phyloP scores from a whole-genome alignment of 176 grass and related monocot genomes.

The Aegilops speltoides region DNA sequence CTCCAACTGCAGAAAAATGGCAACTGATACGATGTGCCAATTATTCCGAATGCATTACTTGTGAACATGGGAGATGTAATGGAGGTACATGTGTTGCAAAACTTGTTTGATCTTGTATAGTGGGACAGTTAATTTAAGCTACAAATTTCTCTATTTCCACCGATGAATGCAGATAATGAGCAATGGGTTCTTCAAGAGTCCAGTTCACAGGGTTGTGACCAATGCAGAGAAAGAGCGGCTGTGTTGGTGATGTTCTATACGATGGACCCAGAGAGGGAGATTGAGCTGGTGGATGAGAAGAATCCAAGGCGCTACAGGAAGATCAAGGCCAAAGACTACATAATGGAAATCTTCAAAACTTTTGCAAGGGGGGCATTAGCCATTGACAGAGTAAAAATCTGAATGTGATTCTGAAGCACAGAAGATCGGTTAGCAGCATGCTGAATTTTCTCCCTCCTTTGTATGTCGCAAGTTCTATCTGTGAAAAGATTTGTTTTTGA shows the following conservation, averaged over 20 bases:
- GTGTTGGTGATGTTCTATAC: constrained; percentile 6
- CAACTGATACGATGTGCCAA: constrained; percentile 44
- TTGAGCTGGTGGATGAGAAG: background rate
- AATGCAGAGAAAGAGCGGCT: constrained; percentile 27
- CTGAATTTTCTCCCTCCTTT: too few relatives aligned
- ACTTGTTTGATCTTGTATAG: background rate
- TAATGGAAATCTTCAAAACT: background rate
- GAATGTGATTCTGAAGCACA: background rate
- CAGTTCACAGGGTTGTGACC: constrained; percentile 50
- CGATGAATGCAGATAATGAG: constrained; percentile 39
- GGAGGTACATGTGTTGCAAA: constrained; percentile 42
- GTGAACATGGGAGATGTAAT: constrained; percentile 47
- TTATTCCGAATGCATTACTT: constrained; percentile 35
- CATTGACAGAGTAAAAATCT: background rate
- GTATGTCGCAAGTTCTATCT: too few relatives aligned
- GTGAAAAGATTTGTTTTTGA: too few relatives aligned
- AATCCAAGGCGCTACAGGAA: background rate
- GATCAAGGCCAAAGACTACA: constrained; percentile 7
- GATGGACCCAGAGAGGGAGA: background rate
- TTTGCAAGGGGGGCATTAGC: background rate
- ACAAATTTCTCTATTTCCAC: background rate
- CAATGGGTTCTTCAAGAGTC: constrained; percentile 49
- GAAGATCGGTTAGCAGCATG: background rate
- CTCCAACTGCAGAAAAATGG: constrained; percentile 43
- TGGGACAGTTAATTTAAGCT: background rate